Base-by-base conservation (phyloP, 805 yeast genomes). In the Pichia deserticola region DNA sequence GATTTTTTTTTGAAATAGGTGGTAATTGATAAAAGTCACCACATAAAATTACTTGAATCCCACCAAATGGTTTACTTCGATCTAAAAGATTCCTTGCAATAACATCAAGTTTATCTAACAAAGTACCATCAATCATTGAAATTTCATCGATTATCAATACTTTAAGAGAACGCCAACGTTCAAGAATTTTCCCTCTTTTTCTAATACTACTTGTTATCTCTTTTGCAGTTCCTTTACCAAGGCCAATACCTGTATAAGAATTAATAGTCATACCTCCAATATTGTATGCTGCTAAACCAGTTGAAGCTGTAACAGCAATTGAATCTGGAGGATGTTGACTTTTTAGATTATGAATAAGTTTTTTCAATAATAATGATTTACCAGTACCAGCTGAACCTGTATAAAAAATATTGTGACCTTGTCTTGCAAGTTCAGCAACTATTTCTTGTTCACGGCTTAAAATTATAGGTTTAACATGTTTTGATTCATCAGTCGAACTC, bases 321-420 rank as follows among this genome's bases (percentile, higher is more conserved):
- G 71, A 65, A 11, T 71, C 70, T 1, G 64, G 60, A 1, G 74
- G 71, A 61, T 78, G 73, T 41, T 74, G 68, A 1, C 57, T 52
- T 20, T 66, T 65, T 45, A 89, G 66, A 30, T 74, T 72, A 20
- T 68, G 61, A 25, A 93, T 89, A 30, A 93, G 69, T 38, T 82
- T 79, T 45, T 80, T 67, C 29, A 86, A 64, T 6, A 86, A 75
- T 25, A 81, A 81, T 2, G 95, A 85, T 62, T 86, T 86, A 68
- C 95, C 95, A 1, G 95, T 86, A 66, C 95, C 95, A 0, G 99
- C 99, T 35, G 97, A 89, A 45, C 99, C 99, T 0, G 99, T 93
- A 63, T 87, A 93, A 62, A 93, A 93, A 3, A 93, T 68, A 51
- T 84, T 87, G 15, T 72, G 68, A 0, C 95, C 89, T 27, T 71